These are phyloP conservation scores for Hypoxylon fuscum DNA, from an alignment of 495 filamentous ascomycete species.

Conservation along the genomic window DNA sequence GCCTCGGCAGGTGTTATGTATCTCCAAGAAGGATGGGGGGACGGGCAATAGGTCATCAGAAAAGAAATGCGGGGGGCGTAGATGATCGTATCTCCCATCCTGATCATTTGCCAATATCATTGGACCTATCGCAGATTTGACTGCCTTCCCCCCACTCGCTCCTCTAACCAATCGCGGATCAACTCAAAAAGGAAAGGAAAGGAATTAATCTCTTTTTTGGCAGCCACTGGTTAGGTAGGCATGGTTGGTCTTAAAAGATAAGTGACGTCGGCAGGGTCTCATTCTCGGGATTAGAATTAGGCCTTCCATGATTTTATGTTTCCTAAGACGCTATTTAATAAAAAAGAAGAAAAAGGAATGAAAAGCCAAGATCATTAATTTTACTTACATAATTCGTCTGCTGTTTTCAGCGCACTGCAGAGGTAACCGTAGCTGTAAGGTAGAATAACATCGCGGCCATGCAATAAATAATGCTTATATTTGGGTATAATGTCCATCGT, in stretches of 20 bases:
- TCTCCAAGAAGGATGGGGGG: slow-evolving; percentile 8
- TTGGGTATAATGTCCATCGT: slow-evolving; percentile 29
- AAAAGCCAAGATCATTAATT: too few species aligned
- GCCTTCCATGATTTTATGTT: too few species aligned
- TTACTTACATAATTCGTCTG: too few species aligned
- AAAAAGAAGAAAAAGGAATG: too few species aligned
- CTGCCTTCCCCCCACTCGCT: slow-evolving; percentile 10
- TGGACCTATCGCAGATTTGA: slow-evolving; percentile 13
- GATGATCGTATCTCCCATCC: slow-evolving; percentile 17
- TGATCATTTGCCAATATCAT: slow-evolving; percentile 25
- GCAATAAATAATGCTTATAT: slow-evolving; percentile 12
- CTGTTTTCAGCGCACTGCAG: too few species aligned
- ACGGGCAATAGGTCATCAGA: slow-evolving; percentile 1
- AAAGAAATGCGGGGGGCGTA: slow-evolving; percentile 17
- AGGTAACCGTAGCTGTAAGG: too few species aligned
- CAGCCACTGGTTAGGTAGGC: slow-evolving; percentile 7
- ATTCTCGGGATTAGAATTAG: background rate
- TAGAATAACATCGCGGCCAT: background rate
- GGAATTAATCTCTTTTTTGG: slow-evolving; percentile 12
- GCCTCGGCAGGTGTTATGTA: slow-evolving; percentile 25
- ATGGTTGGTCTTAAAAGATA: slow-evolving; percentile 13
- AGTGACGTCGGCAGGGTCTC: slow-evolving; percentile 6
- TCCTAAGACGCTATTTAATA: too few species aligned
- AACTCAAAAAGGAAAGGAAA: slow-evolving; percentile 1
- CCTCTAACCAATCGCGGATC: slow-evolving; percentile 11